Conservation (phyloP, 2,329 filamentous ascomycete species). For the Xylariaceae sp. region DNA sequence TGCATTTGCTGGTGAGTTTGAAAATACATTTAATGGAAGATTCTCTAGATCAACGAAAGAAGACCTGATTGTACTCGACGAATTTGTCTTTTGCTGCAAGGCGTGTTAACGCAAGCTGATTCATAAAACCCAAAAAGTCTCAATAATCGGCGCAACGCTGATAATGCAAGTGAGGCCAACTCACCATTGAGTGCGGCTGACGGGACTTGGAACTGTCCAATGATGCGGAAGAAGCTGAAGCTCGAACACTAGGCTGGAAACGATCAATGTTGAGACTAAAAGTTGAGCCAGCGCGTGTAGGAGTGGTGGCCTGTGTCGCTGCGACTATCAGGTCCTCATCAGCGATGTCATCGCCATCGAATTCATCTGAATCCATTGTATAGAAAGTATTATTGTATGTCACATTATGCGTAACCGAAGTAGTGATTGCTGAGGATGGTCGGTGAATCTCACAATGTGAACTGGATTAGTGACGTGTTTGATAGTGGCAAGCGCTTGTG, state of each 20-base stretch:
- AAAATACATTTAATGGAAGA: slow-evolving; percentile 72
- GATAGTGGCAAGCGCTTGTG: no score
- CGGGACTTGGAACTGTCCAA: slow-evolving; percentile 13
- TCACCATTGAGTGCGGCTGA: slow-evolving; percentile 28
- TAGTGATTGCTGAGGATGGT: slow-evolving; percentile 25
- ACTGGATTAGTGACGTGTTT: slow-evolving; percentile 7
- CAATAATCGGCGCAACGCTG: neutral
- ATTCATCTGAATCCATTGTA: slow-evolving; percentile 65
- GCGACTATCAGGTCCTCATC: slow-evolving; percentile 71
- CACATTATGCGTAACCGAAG: slow-evolving; percentile 15
- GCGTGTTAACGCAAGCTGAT: slow-evolving; percentile 12
- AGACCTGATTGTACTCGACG: slow-evolving; percentile 9
- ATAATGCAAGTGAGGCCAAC: slow-evolving; percentile 3
- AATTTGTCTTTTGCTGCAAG: slow-evolving; percentile 21
- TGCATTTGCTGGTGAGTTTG: slow-evolving; percentile 55
- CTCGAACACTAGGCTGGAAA: slow-evolving; percentile 29
- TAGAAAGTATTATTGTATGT: neutral
- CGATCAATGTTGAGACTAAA: slow-evolving; percentile 30
- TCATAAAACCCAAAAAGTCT: neutral
- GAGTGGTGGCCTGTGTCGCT: slow-evolving; percentile 56
- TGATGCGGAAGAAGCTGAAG: slow-evolving; percentile 16
- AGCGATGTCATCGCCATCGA: slow-evolving; percentile 67
- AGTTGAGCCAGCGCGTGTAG: slow-evolving; percentile 32
- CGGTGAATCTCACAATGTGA: slow-evolving; percentile 3
- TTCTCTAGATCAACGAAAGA: slow-evolving; percentile 58